Conservation (phyloP, 345 rosid genomes). For the Eutrema heterophyllum region DNA sequence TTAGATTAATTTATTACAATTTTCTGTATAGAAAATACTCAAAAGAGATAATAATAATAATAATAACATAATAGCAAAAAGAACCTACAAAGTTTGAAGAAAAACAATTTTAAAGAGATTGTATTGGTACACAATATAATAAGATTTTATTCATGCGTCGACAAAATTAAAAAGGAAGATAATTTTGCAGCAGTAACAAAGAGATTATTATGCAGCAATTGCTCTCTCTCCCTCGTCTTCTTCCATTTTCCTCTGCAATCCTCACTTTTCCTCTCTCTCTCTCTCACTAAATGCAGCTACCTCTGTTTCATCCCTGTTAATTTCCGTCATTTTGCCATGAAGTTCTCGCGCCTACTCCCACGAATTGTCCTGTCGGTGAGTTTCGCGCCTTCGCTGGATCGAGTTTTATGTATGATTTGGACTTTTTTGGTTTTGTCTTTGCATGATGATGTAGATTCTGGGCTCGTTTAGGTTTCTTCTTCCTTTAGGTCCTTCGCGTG, state of each 20-base stretch:
- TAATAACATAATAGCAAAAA: too few relatives aligned
- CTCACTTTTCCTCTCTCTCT: neutral
- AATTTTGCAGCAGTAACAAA: conserved; percentile 23
- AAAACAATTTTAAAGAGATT: too few relatives aligned
- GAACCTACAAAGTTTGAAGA: too few relatives aligned
- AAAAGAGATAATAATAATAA: too few relatives aligned
- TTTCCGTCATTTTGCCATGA: neutral
- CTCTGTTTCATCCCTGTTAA: neutral
- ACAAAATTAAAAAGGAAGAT: conserved; percentile 3
- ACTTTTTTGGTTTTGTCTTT: neutral
- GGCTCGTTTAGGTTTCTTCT: neutral
- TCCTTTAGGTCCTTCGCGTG: neutral
- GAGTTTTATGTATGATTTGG: neutral
- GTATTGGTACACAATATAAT: neutral
- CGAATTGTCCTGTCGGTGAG: conserved; percentile 25
- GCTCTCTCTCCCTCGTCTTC: conserved; percentile 13
- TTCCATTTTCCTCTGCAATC: conserved; percentile 13
- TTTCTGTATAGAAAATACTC: too few relatives aligned
- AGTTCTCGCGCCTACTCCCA: neutral
- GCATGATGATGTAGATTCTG: conserved; percentile 6
- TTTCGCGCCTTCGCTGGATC: conserved; percentile 9
- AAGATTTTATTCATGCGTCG: conserved; percentile 7
- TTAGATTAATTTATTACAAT: too few relatives aligned
- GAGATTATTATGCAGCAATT: conserved; percentile 13
- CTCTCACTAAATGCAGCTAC: conserved; percentile 17